A percentile compares a stretch with the other conserved stretches of the same genome.
Evolutionary conservation across 148 eudicot species (phyloP).

Genomic region (Rhododendron kiyosumense): DNA sequence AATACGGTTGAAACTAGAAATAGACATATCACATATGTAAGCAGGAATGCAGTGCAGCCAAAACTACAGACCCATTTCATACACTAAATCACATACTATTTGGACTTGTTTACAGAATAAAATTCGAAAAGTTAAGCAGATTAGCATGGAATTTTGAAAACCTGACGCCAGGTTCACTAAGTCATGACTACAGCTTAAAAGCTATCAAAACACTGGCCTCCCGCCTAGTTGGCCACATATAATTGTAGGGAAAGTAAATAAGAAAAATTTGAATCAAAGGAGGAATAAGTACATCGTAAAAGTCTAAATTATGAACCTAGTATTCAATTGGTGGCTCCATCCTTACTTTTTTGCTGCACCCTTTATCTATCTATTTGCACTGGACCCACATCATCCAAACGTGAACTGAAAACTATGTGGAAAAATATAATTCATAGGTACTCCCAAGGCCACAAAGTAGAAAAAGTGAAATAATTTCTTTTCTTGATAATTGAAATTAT

Average conservation of each 20-base stretch:
- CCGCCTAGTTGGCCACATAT: not conserved
- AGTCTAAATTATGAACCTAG: not conserved
- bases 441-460: not conserved
- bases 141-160: constrained; percentile 1
- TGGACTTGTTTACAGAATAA: not conserved
- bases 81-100: not conserved
- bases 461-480: not conserved
- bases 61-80: not conserved
- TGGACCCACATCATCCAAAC: constrained; percentile 3
- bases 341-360: not conserved
- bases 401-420: not conserved
- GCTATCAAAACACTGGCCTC: not conserved
- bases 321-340: not conserved
- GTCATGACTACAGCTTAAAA: constrained; percentile 3
- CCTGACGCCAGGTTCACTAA: not conserved
- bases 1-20: not conserved
- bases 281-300: not conserved
- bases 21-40: not conserved
- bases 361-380: not conserved
- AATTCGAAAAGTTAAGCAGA: not conserved
- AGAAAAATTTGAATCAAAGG: not conserved
- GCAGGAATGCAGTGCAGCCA: not conserved
- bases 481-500: not conserved
- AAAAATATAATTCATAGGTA: not conserved
- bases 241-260: not conserved